Conservation (phyloP, 2,329 filamentous ascomycete genomes). For the Fusarium sororula region DNA sequence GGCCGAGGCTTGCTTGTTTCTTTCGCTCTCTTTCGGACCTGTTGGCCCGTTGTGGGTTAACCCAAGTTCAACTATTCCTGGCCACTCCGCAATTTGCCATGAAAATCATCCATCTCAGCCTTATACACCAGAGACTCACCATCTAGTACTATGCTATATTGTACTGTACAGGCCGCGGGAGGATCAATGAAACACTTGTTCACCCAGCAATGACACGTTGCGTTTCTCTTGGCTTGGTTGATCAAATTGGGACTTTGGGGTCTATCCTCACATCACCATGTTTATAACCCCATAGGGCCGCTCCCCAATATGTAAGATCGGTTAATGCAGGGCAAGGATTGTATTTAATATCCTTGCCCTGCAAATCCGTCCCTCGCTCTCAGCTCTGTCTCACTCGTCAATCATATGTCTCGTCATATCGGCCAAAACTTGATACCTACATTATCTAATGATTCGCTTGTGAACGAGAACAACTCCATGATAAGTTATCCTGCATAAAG, state of each 20-base stretch:
- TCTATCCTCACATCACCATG: neutral
- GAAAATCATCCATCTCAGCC: conserved; percentile 11
- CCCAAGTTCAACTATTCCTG: neutral
- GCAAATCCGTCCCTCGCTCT: neutral
- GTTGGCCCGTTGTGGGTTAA: conserved; percentile 6
- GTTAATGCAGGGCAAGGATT: conserved; percentile 12
- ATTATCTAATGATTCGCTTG: neutral
- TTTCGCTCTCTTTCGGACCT: neutral
- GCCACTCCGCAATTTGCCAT: neutral
- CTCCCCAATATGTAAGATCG: conserved; percentile 6
- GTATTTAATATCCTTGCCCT: neutral
- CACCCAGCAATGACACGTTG: conserved; percentile 15
- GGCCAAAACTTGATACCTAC: neutral
- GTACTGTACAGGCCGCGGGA: neutral
- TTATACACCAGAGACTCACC: conserved; percentile 2
- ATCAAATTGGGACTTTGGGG: neutral
- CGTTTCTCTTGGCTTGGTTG: neutral
- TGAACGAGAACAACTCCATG: neutral
- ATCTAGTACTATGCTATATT: neutral
- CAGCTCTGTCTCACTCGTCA: neutral
- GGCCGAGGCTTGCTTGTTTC: neutral
- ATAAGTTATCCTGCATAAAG: neutral
- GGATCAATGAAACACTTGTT: neutral
- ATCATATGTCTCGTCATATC: neutral
- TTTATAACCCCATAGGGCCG: neutral